These are phyloP conservation scores for Gaeumannomyces sp. DNA, from an alignment of 2,329 filamentous ascomycete species.

Conservation along the genomic window DNA sequence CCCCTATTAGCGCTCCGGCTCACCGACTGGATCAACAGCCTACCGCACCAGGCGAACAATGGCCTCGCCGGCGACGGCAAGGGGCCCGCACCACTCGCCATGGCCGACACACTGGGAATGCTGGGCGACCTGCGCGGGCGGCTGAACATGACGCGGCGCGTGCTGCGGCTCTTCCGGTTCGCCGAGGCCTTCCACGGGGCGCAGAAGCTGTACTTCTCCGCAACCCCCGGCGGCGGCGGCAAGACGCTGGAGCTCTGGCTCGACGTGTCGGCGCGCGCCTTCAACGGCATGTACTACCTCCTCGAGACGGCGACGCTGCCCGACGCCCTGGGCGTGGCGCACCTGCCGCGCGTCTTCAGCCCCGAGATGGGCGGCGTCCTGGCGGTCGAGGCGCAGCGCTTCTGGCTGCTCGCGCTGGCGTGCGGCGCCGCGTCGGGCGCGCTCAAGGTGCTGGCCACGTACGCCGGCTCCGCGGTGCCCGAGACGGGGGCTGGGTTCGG, in stretches of 20 bases:
- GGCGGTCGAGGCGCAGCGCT: slow-evolving; percentile 56
- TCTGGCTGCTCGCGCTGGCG: slow-evolving; percentile 61
- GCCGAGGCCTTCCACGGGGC: slow-evolving; percentile 52
- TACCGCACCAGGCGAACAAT: slow-evolving; percentile 15
- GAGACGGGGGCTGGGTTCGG: slow-evolving; percentile 23
- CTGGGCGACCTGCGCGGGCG: slow-evolving; percentile 28
- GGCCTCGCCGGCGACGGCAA: too few species aligned
- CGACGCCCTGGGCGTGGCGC: slow-evolving; percentile 38
- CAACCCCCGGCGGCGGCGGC: slow-evolving; percentile 11
- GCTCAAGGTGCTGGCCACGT: slow-evolving; percentile 33
- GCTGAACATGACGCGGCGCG: slow-evolving; percentile 48
- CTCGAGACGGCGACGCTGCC: slow-evolving; percentile 60
- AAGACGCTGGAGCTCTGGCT: slow-evolving; percentile 36
- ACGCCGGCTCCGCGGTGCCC: slow-evolving; percentile 30
- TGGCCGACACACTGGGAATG: slow-evolving; percentile 23
- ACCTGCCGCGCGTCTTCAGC: slow-evolving; percentile 44
- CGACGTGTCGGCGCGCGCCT: slow-evolving; percentile 50
- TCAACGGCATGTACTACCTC: slow-evolving; percentile 60
- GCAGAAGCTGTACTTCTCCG: slow-evolving; percentile 31
- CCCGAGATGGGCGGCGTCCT: slow-evolving; percentile 39
- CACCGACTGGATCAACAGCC: slow-evolving; percentile 6
- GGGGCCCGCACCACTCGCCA: slow-evolving; percentile 14
- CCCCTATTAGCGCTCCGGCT: slow-evolving; percentile 25
- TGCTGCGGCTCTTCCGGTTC: slow-evolving; percentile 64
- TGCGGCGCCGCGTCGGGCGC: slow-evolving; percentile 40